A percentile compares a stretch with the other conserved stretches of the same genome.
Evolutionary conservation across 805 yeast genomes (phyloP).

Genomic region (Hanseniaspora meyeri): DNA sequence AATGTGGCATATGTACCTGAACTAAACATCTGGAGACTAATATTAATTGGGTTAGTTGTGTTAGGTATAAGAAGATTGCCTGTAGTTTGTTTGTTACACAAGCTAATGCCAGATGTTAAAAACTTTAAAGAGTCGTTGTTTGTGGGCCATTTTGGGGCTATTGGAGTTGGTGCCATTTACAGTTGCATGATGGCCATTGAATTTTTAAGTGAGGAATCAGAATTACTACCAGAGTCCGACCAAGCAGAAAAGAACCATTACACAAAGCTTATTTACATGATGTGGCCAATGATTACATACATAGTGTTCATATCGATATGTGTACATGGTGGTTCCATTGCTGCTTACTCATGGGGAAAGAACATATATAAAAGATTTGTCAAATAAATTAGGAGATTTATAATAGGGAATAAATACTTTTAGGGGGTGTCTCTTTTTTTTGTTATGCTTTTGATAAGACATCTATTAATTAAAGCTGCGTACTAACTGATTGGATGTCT

Average conservation of each 20-base stretch:
- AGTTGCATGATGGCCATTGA: slow-evolving; percentile 64
- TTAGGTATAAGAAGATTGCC: slow-evolving; percentile 71
- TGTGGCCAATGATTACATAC: slow-evolving; percentile 80
- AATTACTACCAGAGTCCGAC: not conserved
- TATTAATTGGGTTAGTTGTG: slow-evolving; percentile 60
- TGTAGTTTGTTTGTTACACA: slow-evolving; percentile 59
- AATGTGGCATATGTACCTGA: slow-evolving; percentile 32
- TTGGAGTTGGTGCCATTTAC: slow-evolving; percentile 87
- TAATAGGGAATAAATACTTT: too few relatives aligned
- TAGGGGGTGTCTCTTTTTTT: too few relatives aligned
- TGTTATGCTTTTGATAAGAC: too few relatives aligned
- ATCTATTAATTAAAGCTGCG: too few relatives aligned
- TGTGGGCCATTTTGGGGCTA: slow-evolving; percentile 95
- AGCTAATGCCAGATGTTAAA: slow-evolving; percentile 73
- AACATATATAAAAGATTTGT: not conserved
- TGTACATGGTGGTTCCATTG: slow-evolving; percentile 80
- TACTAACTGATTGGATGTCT: too few relatives aligned
- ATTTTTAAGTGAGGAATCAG: not conserved
- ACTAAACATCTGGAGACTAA: slow-evolving; percentile 63
- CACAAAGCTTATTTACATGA: slow-evolving; percentile 41
- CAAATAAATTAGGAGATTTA: too few relatives aligned
- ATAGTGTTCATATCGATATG: slow-evolving; percentile 68
- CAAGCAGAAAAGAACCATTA: slow-evolving; percentile 45
- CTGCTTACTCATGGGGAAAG: not conserved
- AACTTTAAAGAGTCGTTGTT: slow-evolving; percentile 89